Evolutionary conservation across 202 grass and related monocot genomes (phyloP), one percentile per base, ranked within the genome.

Genomic region (Zoysia matrella): DNA sequence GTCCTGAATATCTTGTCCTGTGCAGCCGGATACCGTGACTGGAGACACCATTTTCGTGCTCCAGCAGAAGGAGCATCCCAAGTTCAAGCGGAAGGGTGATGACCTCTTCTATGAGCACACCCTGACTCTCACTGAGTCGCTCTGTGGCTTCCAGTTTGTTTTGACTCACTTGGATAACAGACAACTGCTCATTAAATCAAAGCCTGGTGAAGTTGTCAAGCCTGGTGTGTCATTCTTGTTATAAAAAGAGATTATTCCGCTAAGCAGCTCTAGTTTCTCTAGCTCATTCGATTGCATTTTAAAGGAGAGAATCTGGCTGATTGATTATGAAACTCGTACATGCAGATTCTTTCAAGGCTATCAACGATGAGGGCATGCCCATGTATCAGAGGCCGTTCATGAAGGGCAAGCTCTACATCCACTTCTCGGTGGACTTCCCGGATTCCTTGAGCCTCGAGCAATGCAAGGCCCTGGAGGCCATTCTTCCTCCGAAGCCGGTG

Each of bases 341-440:
- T 57, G 44, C 79, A 97, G 94, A 92, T 79, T 91, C 91, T 36
- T 97, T 90, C 79, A 97, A 97, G 85, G 94, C 92, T 3, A 92
- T 97, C 53, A 97, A 94, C 45, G 94, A 97, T 0, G 93, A 92
- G 75, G 93, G 93, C 7, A 95, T 95, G 93, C 90, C 93, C 7
- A 88, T 95, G 85, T 95, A 30, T 30, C 22, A 30, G 22, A 30
- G 22, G 22, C 22, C 22, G 22, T 30, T 30, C 22, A 30, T 30
- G 93, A 92, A 87, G 87, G 93, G 93, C 67, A 95, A 92, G 84
- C 82, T 95, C 2, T 95, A 95, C 85, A 88, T 95, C 82, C 93
- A 95, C 74, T 95, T 95, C 67, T 84, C 93, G 0, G 90, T 95
- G 18, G 93, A 92, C 0, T 95, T 95, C 82, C 93, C 93, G 0